Conservation (phyloP, 805 yeast genomes). For the Ogataea henricii region DNA sequence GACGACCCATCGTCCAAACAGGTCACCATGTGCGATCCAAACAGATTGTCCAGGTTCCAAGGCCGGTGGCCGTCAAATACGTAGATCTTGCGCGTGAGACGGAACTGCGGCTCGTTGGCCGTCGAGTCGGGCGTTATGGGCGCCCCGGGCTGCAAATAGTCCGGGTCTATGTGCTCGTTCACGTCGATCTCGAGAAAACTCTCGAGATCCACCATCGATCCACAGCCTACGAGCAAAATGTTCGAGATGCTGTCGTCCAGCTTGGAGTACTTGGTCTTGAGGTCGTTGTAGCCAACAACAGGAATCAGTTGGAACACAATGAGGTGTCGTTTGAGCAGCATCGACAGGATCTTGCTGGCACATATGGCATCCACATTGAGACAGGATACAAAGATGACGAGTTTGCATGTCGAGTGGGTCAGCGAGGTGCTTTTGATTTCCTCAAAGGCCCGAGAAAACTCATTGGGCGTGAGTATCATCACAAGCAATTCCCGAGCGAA, state of each 20-base stretch:
- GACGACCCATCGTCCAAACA: conserved; percentile 89
- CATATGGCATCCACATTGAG: conserved; percentile 90
- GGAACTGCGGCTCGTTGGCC: conserved; percentile 31
- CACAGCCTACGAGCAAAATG: conserved; percentile 86
- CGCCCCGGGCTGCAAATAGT: conserved; percentile 24
- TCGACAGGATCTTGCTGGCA: conserved; percentile 75
- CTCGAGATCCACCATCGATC: conserved; percentile 87
- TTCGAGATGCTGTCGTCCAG: conserved; percentile 77
- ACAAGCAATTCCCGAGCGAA: too few relatives aligned
- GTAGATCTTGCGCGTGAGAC: conserved; percentile 62
- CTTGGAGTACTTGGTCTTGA: conserved; percentile 59
- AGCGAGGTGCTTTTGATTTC: conserved; percentile 70
- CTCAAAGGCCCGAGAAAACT: conserved; percentile 67
- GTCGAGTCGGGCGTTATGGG: conserved; percentile 30
- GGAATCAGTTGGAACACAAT: conserved; percentile 89
- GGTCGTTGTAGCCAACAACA: conserved; percentile 85
- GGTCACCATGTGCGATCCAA: conserved; percentile 73
- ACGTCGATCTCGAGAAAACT: conserved; percentile 66
- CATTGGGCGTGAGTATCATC: conserved; percentile 77
- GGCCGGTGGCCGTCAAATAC: conserved; percentile 93
- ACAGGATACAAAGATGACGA: conserved; percentile 87
- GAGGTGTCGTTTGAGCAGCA: conserved; percentile 73
- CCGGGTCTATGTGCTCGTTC: conserved; percentile 47
- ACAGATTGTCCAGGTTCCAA: conserved; percentile 92
- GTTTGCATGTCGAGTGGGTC: conserved; percentile 89